phyloP scores from a whole-genome alignment of 2,329 filamentous ascomycete genomes.

The Aspergillus novofumigatus region DNA sequence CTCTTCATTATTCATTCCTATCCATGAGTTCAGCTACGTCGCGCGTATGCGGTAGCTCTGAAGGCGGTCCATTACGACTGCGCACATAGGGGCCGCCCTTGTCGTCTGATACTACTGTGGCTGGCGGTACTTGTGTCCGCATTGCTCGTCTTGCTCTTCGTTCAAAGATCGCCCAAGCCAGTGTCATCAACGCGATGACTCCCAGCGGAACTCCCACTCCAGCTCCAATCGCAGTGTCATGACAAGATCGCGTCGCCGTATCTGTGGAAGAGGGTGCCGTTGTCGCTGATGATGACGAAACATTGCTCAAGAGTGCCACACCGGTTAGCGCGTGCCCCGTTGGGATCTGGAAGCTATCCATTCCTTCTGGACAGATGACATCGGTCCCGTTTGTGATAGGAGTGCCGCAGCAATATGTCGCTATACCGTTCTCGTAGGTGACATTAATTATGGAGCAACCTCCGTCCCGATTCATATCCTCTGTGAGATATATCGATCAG shows the following conservation, averaged over 20 bases:
- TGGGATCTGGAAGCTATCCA: slow-evolving; percentile 22
- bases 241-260: neutral
- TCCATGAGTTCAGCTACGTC: neutral
- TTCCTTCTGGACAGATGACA: slow-evolving; percentile 15
- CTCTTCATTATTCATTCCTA: neutral
- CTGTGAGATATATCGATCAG: slow-evolving; percentile 4
- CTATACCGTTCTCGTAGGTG: slow-evolving; percentile 4
- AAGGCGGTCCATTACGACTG: neutral
- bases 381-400: slow-evolving; percentile 8
- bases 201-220: neutral
- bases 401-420: slow-evolving; percentile 25
- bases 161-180: neutral
- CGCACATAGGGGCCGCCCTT: neutral
- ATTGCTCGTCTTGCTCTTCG: neutral
- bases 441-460: slow-evolving; percentile 23
- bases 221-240: neutral
- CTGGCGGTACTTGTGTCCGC: neutral
- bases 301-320: slow-evolving; percentile 18
- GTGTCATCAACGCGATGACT: neutral
- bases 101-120: neutral
- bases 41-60: neutral
- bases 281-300: slow-evolving; percentile 2
- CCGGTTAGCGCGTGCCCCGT: slow-evolving; percentile 18
- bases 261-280: neutral
- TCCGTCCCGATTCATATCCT: slow-evolving; percentile 2